Percentiles rank a stretch among this genome's conserved stretches.
These are phyloP conservation scores for Exophiala bonariae DNA, from an alignment of 2,329 filamentous ascomycete genomes.

Conservation along the genomic window DNA sequence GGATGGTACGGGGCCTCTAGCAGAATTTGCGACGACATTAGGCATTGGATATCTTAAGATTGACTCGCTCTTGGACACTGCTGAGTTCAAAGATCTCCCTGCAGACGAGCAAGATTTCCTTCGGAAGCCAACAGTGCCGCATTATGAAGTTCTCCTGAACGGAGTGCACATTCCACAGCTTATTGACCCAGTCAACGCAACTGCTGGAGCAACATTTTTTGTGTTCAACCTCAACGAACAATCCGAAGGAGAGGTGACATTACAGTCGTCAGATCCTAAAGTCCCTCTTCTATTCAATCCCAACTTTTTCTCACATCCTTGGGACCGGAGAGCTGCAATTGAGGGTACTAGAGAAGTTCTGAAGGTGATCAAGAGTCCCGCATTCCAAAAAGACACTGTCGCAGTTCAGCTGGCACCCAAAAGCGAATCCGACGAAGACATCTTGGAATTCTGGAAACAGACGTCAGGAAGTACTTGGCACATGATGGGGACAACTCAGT, in stretches of 20 bases:
- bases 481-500: conserved; percentile 58
- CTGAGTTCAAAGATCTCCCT: conserved; percentile 55
- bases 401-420: conserved; percentile 44
- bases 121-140: conserved; percentile 52
- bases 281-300: conserved; percentile 56
- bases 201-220: conserved; percentile 40
- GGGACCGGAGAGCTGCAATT: conserved; percentile 53
- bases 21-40: conserved; percentile 32
- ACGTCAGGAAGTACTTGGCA: conserved; percentile 53
- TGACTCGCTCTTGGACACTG: conserved; percentile 38
- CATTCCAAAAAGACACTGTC: conserved; percentile 47
- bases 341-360: conserved; percentile 49
- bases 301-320: conserved; percentile 54
- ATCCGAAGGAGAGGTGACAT: conserved; percentile 50
- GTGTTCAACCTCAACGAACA: conserved; percentile 58
- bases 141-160: conserved; percentile 52
- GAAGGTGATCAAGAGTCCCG: conserved; percentile 43
- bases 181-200: conserved; percentile 25
- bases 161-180: conserved; percentile 21
- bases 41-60: conserved; percentile 45
- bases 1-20: conserved; percentile 41
- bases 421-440: conserved; percentile 54
- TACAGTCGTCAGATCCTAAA: conserved; percentile 54
- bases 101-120: conserved; percentile 46
- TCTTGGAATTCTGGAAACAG: conserved; percentile 49